These are phyloP conservation scores for Rhynchospora breviuscula DNA, from an alignment of 176 grass and related monocot species.

Conservation along the genomic window DNA sequence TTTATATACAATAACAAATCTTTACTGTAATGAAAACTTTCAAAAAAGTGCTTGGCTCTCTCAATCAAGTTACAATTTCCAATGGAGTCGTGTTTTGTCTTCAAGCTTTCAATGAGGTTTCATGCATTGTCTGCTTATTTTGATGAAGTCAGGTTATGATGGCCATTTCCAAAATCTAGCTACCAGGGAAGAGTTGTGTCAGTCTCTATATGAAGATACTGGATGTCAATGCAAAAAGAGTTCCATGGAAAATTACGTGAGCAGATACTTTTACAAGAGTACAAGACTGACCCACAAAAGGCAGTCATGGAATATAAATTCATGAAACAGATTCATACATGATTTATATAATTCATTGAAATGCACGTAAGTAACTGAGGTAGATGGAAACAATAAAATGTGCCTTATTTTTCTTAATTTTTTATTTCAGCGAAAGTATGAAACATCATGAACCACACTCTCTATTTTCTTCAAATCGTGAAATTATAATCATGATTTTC, in stretches of 20 bases:
- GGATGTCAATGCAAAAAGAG: constrained; percentile 12
- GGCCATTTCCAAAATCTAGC: constrained; percentile 24
- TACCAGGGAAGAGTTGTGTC: constrained; percentile 19
- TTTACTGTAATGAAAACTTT: constrained; percentile 4
- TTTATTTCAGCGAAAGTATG: not conserved
- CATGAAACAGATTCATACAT: not conserved
- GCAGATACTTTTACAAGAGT: not conserved
- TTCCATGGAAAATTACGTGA: constrained; percentile 2
- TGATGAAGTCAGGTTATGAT: constrained; percentile 21
- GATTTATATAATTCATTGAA: not conserved
- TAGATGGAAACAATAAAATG: not conserved
- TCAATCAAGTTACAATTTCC: constrained; percentile 29
- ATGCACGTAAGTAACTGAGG: not conserved
- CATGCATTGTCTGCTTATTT: constrained; percentile 21
- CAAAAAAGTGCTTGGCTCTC: not conserved
- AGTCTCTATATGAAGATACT: constrained; percentile 12
- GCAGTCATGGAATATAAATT: not conserved
- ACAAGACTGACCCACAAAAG: not conserved
- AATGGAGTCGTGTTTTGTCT: constrained; percentile 24
- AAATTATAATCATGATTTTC: not conserved
- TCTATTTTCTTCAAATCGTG: not conserved
- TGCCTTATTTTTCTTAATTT: not conserved
- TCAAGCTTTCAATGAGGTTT: constrained; percentile 26
- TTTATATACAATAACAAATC: constrained; percentile 11
- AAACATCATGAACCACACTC: not conserved